These are phyloP conservation scores for Mercurialis annua DNA, from an alignment of 345 rosid species.

Conservation along the genomic window DNA sequence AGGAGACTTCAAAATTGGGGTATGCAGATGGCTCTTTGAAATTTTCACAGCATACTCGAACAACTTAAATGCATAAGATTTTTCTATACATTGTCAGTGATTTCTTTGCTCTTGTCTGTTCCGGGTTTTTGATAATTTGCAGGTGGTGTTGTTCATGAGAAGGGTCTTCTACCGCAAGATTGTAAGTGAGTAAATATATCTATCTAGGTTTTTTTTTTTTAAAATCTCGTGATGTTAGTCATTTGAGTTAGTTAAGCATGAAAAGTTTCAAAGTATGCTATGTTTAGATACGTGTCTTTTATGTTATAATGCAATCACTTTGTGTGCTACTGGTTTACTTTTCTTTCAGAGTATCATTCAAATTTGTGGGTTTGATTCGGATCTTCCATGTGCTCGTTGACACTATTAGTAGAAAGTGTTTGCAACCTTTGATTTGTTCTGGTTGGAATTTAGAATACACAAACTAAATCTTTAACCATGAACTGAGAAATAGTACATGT, in stretches of 20 bases:
- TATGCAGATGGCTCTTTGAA: conserved; percentile 20
- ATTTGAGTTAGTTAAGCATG: not conserved
- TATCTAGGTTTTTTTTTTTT: not conserved
- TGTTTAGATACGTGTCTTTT: not conserved
- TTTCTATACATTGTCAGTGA: not conserved
- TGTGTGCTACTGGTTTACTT: not conserved
- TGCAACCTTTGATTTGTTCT: conserved; percentile 3
- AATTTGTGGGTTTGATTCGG: not conserved
- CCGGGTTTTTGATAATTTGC: conserved; percentile 22
- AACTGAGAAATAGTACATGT: not conserved
- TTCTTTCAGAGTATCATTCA: not conserved
- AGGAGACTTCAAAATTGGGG: conserved; percentile 95
- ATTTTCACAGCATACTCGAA: not conserved
- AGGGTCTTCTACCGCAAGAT: conserved; percentile 88
- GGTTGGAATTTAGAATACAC: not conserved
- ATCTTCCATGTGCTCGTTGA: not conserved
- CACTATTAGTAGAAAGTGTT: not conserved
- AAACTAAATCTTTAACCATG: not conserved
- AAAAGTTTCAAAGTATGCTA: not conserved
- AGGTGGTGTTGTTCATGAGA: conserved; percentile 97
- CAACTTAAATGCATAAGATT: not conserved
- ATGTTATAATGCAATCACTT: not conserved
- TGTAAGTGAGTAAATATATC: conserved; percentile 44
- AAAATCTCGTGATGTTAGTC: not conserved
- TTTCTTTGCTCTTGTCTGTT: not conserved